Evolutionary conservation across 495 filamentous ascomycete species (phyloP), one percentile per base, ranked within the genome.

Genomic region (Neurospora sp.): DNA sequence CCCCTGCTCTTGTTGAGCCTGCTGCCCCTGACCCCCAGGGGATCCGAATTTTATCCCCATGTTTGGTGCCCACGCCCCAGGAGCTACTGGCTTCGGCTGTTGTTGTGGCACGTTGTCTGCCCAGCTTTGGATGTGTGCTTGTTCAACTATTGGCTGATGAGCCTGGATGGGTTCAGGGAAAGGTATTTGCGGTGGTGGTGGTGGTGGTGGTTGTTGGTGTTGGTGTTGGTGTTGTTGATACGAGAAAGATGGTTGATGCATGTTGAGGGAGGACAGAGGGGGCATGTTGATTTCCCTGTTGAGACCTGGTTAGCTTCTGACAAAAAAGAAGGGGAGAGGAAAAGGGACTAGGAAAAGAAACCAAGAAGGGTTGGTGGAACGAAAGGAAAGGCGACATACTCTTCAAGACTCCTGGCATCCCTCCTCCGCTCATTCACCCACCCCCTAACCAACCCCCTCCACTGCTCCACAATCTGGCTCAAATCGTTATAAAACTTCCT

Each of bases 401-500:
- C 84, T 79, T 97, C 95, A 20, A 97, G 79, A 71, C 89, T 87
- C 39, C 89, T 88, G 1, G 93, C 94, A 74, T 99, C 95, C 76
- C 89, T 87, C 59, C 94, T 87, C 71, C 96, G 85, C 76, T 91
- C 87, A 37, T 94, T 91, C 8, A 91, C 91, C 82, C 96, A 98
- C 9, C 85, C 87, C 75, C 90, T 90, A 41, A 87, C 90, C 42
- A 92, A 92, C 73, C 96, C 94, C 27, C 92, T 86, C 73, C 85
- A 86, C 74, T 90, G 85, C 10, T 85, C 89, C 1, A 97, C 89
- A 59, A 97, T 94, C 80, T 91, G 92, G 47, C 89, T 92, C 3
- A 99, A 87, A 77, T 98, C 94, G 78, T 99, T 98, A 83, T 98
- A 99, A 79, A 99, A 99, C 76, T 97, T 97, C 53, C 95, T 83